Base-by-base conservation (phyloP, 768 basidiomycete genomes). In the Pholiota conissans region DNA sequence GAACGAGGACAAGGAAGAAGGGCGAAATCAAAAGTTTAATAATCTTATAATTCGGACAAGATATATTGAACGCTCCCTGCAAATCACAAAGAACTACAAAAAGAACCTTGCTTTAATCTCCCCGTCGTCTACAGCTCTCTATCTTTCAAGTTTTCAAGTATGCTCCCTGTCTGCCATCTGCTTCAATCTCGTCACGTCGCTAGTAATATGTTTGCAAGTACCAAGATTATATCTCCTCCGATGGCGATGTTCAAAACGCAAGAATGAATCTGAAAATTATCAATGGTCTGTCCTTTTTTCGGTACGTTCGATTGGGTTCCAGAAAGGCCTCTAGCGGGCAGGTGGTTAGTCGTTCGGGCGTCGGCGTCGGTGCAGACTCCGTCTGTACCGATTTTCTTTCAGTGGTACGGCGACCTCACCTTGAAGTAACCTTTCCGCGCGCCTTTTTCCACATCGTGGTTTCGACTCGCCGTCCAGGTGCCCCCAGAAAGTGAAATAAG, bases 181-280 rank as follows among this genome's bases (percentile, higher is more conserved):
- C 50, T 54, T 54, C 53, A 54, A 54, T 54, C 53, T 53, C 52
- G 35, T 40, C 51, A 51, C 62, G 55, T 65, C 64, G 62, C 67
- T 69, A 68, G 66, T 67, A 69, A 67, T 66, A 65, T 69, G 60
- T 71, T 67, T 71, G 67, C 70, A 67, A 71, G 68, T 69, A 61
- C 62, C 64, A 65, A 69, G 65, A 67, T 64, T 49, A 64, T 69
- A 61, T 66, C 63, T 65, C 56, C 59, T 52, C 55, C 57, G 50
- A 53, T 62, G 50, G 46, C 57, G 20, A 58, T 61, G 56, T 54
- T 65, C 65, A 65, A 65, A 65, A 55, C 51, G 52, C 59, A 67
- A 67, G 59, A 54, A 57, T 58, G 39, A 61, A 57, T 34, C 34
- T 42, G 53, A 35, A 24, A 50, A n/a, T n/a, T 51, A 37, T 18